A percentile compares a stretch with the other conserved stretches of the same genome.
These are phyloP conservation scores for Stephania japonica DNA, from an alignment of 164 flowering plant species.

Conservation along the genomic window DNA sequence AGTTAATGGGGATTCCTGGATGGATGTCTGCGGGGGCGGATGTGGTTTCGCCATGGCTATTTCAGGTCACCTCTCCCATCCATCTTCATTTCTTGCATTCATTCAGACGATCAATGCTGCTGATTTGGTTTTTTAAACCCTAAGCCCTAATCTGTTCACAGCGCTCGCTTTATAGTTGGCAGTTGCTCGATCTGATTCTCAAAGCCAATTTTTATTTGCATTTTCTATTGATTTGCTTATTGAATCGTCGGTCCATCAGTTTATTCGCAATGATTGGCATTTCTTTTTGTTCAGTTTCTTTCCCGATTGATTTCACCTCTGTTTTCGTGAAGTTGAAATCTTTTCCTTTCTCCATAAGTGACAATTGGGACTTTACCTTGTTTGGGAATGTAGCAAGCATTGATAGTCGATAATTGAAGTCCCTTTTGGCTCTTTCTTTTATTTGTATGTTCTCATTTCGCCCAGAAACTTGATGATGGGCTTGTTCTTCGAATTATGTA, in stretches of 20 bases:
- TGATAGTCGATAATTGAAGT: neutral
- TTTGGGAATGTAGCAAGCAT: neutral
- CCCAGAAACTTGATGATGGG: neutral
- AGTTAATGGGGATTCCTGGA: conserved; percentile 48
- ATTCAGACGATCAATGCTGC: neutral
- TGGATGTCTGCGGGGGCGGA: conserved; percentile 91
- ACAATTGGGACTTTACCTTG: neutral
- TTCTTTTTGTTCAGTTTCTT: neutral
- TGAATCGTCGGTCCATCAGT: neutral
- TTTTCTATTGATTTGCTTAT: neutral
- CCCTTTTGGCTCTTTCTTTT: neutral
- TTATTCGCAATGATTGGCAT: neutral
- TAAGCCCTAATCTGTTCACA: neutral
- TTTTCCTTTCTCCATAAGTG: neutral
- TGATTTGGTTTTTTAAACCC: conserved; percentile 1
- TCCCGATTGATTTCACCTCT: neutral
- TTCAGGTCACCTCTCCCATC: conserved; percentile 44
- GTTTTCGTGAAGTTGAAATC: neutral
- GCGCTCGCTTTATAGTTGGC: neutral
- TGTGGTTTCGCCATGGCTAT: conserved; percentile 95
- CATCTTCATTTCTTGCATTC: neutral
- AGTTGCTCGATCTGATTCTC: neutral
- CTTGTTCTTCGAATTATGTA: neutral
- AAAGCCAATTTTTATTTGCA: neutral
- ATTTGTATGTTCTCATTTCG: neutral